Conservation (phyloP, 2,329 filamentous ascomycete species). For the Sporothrix euskadiensis region DNA sequence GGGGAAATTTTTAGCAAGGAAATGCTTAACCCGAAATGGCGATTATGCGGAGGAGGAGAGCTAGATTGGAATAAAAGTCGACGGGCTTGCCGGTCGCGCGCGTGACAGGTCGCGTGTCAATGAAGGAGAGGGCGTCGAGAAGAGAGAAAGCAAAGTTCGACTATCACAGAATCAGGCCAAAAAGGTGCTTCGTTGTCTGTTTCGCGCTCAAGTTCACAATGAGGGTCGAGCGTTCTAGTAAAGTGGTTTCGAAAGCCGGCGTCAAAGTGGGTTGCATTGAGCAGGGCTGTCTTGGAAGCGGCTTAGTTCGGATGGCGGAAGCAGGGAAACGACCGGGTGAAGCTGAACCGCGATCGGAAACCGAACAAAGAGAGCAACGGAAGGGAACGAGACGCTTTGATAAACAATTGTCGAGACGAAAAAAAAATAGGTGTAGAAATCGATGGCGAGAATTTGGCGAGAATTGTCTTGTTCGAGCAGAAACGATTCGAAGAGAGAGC, state of each 20-base stretch:
- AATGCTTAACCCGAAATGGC: slow-evolving; percentile 27
- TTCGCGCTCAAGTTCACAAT: not conserved
- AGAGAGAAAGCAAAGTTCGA: not conserved
- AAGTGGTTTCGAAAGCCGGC: slow-evolving; percentile 9
- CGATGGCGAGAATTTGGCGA: not conserved
- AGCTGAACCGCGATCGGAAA: not conserved
- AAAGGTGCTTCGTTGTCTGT: not conserved
- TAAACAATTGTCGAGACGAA: not conserved
- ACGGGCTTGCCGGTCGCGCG: slow-evolving; percentile 6
- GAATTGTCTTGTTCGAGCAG: not conserved
- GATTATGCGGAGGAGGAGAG: slow-evolving; percentile 23
- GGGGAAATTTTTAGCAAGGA: slow-evolving; percentile 20
- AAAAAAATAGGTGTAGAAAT: not conserved
- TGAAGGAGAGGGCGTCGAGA: not conserved
- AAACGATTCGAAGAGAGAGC: not conserved
- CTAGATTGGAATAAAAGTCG: not conserved
- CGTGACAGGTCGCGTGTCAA: slow-evolving; percentile 8
- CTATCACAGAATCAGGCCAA: not conserved
- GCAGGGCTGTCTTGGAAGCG: slow-evolving; percentile 18
- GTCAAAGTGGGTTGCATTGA: slow-evolving; percentile 21
- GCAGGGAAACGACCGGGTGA: slow-evolving; percentile 13
- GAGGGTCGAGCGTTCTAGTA: slow-evolving; percentile 2
- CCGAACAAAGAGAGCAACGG: slow-evolving; percentile 9
- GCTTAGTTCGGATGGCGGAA: slow-evolving; percentile 24
- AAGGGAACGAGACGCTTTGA: not conserved